Conservation (phyloP, 2,329 filamentous ascomycete species). For the Xylariaceae sp. region DNA sequence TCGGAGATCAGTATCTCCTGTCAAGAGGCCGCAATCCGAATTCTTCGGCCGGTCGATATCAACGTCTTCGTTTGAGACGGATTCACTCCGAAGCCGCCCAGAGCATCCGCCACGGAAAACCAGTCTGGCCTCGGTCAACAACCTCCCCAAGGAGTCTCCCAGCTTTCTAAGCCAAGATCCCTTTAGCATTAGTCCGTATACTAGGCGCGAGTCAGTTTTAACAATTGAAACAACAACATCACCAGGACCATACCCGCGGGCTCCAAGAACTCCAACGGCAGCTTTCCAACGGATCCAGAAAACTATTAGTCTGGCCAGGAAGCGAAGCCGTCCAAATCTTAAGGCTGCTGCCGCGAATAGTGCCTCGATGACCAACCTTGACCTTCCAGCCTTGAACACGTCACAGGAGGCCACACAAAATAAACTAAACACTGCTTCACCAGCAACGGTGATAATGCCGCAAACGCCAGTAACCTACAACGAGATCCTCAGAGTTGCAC, state of each 20-base stretch:
- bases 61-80: conserved; percentile 38
- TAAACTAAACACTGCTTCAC: conserved; percentile 35
- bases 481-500: conserved; percentile 53
- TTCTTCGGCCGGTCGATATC: conserved; percentile 29
- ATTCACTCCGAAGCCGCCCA: conserved; percentile 29
- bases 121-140: conserved; percentile 45
- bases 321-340: conserved; percentile 60
- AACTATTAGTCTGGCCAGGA: conserved; percentile 61
- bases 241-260: conserved; percentile 41
- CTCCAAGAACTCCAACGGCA: conserved; percentile 53
- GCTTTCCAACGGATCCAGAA: conserved; percentile 57
- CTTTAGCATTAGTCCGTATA: conserved; percentile 51
- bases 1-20: conserved; percentile 53
- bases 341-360: conserved; percentile 38
- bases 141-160: conserved; percentile 48
- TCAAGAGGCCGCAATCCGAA: conserved; percentile 42
- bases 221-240: conserved; percentile 37
- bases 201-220: conserved; percentile 36
- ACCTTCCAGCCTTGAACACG: conserved; percentile 30
- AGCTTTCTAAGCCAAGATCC: conserved; percentile 63
- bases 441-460: conserved; percentile 33
- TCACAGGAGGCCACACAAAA: conserved; percentile 42
- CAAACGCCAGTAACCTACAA: conserved; percentile 53
- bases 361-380: conserved; percentile 40
- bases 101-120: conserved; percentile 52